Percentiles rank a stretch among this genome's conserved stretches.
These are phyloP conservation scores for Tilletia setariae DNA, from an alignment of 1,284 basidiomycete species.

Conservation along the genomic window DNA sequence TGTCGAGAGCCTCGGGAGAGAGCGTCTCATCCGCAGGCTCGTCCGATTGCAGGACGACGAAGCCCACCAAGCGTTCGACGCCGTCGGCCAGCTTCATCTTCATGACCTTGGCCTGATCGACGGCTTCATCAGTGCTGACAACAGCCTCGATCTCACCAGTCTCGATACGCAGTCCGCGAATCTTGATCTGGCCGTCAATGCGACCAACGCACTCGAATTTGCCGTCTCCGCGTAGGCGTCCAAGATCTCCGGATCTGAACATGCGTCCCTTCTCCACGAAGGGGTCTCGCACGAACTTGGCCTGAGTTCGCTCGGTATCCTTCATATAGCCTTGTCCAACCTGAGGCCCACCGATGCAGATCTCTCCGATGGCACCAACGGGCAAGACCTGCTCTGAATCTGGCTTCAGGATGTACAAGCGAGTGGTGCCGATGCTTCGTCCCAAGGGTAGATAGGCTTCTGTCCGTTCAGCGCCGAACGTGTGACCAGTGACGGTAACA, in stretches of 20 bases:
- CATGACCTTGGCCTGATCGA: neutral
- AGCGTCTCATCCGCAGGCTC: neutral
- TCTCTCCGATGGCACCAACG: neutral
- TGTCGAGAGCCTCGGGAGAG: neutral
- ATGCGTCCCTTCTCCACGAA: neutral
- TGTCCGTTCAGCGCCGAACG: neutral
- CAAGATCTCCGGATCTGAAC: neutral
- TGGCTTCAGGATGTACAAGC: neutral
- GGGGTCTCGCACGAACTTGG: neutral
- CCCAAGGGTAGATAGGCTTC: neutral
- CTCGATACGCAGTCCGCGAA: neutral
- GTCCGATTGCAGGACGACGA: neutral
- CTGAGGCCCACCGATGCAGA: slow-evolving; percentile 17
- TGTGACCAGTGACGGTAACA: neutral
- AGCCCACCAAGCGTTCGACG: neutral
- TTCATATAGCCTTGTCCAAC: slow-evolving; percentile 13
- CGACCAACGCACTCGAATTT: neutral
- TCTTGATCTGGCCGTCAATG: no score
- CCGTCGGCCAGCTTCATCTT: neutral
- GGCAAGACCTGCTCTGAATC: neutral
- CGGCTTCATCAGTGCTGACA: neutral
- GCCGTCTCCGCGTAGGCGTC: neutral
- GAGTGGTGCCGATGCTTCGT: neutral
- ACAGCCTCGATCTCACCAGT: neutral
- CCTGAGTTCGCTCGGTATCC: neutral